Percentiles rank a stretch among this genome's conserved stretches.
Evolutionary conservation across 2,329 filamentous ascomycete genomes (phyloP).

Genomic region (Penicillium sp.): DNA sequence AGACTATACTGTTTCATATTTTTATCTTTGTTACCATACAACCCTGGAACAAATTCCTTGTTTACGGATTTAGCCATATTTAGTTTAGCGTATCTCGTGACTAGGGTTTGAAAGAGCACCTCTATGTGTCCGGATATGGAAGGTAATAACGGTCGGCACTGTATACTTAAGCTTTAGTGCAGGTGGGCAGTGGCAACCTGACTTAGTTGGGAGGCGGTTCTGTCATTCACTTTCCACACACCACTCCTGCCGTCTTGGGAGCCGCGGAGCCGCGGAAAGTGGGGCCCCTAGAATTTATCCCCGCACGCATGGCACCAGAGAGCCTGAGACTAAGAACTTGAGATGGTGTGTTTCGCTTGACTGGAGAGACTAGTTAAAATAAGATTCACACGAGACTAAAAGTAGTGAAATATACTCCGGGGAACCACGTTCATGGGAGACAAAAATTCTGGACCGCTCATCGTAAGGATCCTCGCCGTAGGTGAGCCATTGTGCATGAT

Average conservation of each 20-base stretch:
- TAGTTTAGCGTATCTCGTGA: background rate
- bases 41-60: background rate
- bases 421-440: background rate
- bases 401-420: background rate
- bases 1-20: too few species aligned
- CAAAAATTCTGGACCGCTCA: background rate
- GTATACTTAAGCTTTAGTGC: slow-evolving; percentile 1
- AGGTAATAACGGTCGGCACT: background rate
- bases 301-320: background rate
- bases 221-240: background rate
- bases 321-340: background rate
- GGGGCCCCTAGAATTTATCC: background rate
- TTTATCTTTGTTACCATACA: background rate
- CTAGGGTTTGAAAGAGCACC: background rate
- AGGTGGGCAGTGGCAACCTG: background rate
- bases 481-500: slow-evolving; percentile 1
- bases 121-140: background rate
- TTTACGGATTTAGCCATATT: background rate
- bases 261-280: slow-evolving; percentile 1
- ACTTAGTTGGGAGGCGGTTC: background rate
- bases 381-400: background rate
- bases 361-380: background rate
- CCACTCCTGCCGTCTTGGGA: background rate
- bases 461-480: background rate
- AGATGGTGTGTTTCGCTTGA: background rate